phyloP scores from a whole-genome alignment of 148 eudicot species.

The Fagopyrum tataricum region DNA sequence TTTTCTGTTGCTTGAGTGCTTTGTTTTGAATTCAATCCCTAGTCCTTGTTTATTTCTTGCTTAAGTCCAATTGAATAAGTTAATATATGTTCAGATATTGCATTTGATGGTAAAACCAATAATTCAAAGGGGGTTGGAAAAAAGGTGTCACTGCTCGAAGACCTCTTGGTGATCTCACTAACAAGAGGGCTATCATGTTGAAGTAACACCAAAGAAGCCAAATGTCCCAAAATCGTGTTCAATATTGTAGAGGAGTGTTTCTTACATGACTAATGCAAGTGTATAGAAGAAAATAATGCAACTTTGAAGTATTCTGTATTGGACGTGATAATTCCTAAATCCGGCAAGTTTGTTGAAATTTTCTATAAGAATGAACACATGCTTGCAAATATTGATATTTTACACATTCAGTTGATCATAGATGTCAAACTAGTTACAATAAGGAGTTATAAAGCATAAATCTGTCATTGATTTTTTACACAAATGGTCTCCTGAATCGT shows the following conservation, averaged over 20 bases:
- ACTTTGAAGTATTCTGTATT: conserved; percentile 5
- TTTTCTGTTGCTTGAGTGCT: neutral
- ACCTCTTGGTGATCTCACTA: conserved; percentile 14
- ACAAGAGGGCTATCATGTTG: conserved; percentile 10
- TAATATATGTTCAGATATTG: conserved; percentile 1
- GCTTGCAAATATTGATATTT: too few species aligned
- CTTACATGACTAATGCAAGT: conserved; percentile 13
- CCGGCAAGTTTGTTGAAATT: neutral
- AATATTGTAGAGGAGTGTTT: conserved; percentile 15
- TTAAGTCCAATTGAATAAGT: neutral
- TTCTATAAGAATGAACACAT: neutral
- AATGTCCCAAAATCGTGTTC: neutral
- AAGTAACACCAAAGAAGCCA: neutral
- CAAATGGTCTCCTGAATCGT: neutral
- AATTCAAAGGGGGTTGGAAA: neutral
- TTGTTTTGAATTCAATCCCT: neutral
- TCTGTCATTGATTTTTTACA: neutral
- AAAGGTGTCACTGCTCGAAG: neutral
- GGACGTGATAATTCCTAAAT: conserved; percentile 13
- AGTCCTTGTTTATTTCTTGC: neutral
- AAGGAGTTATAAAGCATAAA: too few species aligned
- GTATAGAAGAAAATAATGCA: conserved; percentile 2
- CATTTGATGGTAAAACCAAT: conserved; percentile 8
- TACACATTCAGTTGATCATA: neutral
- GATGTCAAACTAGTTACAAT: neutral